A percentile compares a stretch with the other conserved stretches of the same genome.
Evolutionary conservation across 2,329 filamentous ascomycete genomes (phyloP).

Genomic region (Colletotrichum euphorbiae): DNA sequence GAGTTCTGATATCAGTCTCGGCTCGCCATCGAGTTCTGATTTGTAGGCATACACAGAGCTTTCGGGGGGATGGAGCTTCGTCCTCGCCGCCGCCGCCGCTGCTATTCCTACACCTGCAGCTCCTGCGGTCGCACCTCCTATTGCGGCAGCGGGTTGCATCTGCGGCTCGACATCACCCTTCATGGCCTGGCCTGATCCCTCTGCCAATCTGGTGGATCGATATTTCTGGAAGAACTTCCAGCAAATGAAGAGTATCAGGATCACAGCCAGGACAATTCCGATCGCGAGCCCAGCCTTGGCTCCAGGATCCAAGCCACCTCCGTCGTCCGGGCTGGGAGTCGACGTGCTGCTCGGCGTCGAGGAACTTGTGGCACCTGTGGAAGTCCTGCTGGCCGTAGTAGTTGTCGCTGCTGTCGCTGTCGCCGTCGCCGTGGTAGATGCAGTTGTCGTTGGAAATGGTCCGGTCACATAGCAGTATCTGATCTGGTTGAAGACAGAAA

Average conservation of each 20-base stretch:
- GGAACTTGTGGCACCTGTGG: neutral
- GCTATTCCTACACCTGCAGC: neutral
- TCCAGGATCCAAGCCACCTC: constrained; percentile 18
- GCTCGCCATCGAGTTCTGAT: constrained; percentile 30
- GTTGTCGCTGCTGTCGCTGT: neutral
- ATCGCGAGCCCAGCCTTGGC: constrained; percentile 35
- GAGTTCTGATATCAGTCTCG: constrained; percentile 22
- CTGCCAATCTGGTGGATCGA: constrained; percentile 6
- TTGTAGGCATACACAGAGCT: constrained; percentile 23
- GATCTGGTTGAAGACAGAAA: constrained; percentile 12
- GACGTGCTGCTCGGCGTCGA: constrained; percentile 14
- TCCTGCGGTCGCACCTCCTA: neutral
- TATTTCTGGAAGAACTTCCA: constrained; percentile 27
- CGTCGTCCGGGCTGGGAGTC: constrained; percentile 6
- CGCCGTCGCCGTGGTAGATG: neutral
- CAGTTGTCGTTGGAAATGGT: neutral
- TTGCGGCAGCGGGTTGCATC: constrained; percentile 6
- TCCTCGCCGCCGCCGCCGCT: constrained; percentile 7
- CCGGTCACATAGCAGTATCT: constrained; percentile 36
- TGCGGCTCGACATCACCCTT: constrained; percentile 4
- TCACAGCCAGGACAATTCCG: constrained; percentile 15
- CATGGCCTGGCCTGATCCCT: neutral
- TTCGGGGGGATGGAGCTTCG: neutral
- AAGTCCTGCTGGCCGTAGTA: constrained; percentile 11
- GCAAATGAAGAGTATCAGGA: constrained; percentile 21